phyloP scores from a whole-genome alignment of 257 asterid species.

The Penstemon newberryi region DNA sequence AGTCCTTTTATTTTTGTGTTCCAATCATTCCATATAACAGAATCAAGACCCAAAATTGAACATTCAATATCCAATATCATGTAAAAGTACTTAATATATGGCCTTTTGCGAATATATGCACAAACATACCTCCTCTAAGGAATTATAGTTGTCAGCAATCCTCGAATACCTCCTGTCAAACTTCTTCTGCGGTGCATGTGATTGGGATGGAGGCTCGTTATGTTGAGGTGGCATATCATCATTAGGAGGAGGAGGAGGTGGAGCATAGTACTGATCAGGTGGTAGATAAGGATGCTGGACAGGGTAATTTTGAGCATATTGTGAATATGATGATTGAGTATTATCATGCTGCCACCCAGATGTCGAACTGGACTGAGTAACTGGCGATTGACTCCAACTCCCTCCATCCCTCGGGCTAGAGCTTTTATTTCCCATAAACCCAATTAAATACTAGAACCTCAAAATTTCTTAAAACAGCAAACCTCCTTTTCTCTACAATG shows the following conservation, averaged over 20 bases:
- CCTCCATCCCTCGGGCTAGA: slow-evolving; percentile 51
- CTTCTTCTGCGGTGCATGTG: slow-evolving; percentile 45
- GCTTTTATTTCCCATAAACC: slow-evolving; percentile 76
- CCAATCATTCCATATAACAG: slow-evolving; percentile 4
- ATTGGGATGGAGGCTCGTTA: slow-evolving; percentile 29
- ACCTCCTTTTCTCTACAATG: slow-evolving; percentile 7
- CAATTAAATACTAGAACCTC: slow-evolving; percentile 33
- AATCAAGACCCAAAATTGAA: not conserved
- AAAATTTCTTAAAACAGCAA: slow-evolving; percentile 24
- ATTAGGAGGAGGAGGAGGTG: slow-evolving; percentile 34
- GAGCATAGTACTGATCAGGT: slow-evolving; percentile 36
- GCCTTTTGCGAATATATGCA: not conserved
- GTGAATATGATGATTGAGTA: slow-evolving; percentile 48
- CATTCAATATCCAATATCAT: not conserved
- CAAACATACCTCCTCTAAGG: slow-evolving; percentile 78
- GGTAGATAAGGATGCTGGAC: slow-evolving; percentile 41
- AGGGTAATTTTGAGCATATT: slow-evolving; percentile 52
- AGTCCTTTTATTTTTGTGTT: not conserved
- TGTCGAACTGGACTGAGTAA: slow-evolving; percentile 39
- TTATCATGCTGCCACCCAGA: slow-evolving; percentile 49
- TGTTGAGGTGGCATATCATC: slow-evolving; percentile 43
- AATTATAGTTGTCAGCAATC: slow-evolving; percentile 83
- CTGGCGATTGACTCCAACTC: slow-evolving; percentile 56
- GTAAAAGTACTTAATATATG: slow-evolving; percentile 12
- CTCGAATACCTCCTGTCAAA: slow-evolving; percentile 83